These are phyloP conservation scores for Xylariales sp. DNA, from an alignment of 2,329 filamentous ascomycete species.

Conservation along the genomic window DNA sequence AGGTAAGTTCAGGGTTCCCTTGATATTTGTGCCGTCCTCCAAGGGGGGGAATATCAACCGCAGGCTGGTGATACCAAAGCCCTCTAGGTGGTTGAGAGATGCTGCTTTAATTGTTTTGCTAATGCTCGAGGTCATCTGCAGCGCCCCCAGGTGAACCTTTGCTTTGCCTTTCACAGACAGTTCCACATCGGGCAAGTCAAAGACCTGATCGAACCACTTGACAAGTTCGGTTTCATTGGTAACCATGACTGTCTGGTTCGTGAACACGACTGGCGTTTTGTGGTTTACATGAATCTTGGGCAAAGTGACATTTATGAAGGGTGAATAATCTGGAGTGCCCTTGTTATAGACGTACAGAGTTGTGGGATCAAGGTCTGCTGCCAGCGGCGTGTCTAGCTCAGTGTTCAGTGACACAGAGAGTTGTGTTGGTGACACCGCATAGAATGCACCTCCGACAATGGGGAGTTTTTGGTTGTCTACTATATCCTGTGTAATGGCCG, in stretches of 20 bases:
- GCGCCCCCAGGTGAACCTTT: constrained; percentile 53
- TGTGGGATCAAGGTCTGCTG: constrained; percentile 53
- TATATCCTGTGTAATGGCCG: constrained; percentile 59
- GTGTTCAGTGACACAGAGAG: constrained; percentile 54
- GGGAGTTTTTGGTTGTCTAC: constrained; percentile 56
- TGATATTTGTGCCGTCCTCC: constrained; percentile 56
- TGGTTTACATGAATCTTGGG: constrained; percentile 51
- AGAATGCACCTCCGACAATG: constrained; percentile 52
- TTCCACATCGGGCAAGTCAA: constrained; percentile 52
- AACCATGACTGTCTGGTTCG: constrained; percentile 52
- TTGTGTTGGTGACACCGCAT: constrained; percentile 49
- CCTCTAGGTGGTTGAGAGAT: constrained; percentile 54
- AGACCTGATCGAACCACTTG: constrained; percentile 55
- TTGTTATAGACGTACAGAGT: constrained; percentile 57
- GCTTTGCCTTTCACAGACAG: constrained; percentile 55
- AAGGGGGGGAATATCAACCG: constrained; percentile 53
- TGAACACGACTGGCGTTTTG: constrained; percentile 53
- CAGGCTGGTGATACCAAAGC: constrained; percentile 54
- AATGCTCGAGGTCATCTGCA: constrained; percentile 53
- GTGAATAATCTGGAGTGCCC: constrained; percentile 48
- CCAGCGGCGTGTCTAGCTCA: constrained; percentile 53
- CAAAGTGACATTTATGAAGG: constrained; percentile 49
- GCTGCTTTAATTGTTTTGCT: constrained; percentile 56
- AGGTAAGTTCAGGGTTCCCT: constrained; percentile 57
- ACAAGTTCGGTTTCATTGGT: constrained; percentile 55